Conservation (phyloP, 2,329 filamentous ascomycete species). For the Ilyonectria robusta region DNA sequence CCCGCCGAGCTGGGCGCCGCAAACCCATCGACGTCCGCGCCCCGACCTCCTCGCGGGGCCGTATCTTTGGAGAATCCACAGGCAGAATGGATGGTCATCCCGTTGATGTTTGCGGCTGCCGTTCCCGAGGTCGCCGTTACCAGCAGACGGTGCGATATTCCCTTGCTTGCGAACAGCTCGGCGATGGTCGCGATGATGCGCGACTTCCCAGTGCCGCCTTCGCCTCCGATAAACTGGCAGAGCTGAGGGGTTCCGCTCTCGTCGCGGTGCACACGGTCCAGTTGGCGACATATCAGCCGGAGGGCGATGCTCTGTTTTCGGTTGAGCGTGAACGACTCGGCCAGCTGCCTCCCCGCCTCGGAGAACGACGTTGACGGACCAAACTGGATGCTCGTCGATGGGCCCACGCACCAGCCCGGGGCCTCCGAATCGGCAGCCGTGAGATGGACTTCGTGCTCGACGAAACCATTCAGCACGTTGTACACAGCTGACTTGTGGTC, state of each 20-base stretch:
- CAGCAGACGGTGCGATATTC: conserved; percentile 7
- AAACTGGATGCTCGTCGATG: background rate
- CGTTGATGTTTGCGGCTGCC: conserved; percentile 19
- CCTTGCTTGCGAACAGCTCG: conserved; percentile 13
- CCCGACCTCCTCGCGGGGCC: background rate
- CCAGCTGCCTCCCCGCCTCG: conserved; percentile 10
- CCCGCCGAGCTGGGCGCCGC: conserved; percentile 43
- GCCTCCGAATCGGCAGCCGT: too few relatives aligned
- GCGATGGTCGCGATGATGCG: conserved; percentile 22
- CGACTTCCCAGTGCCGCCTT: conserved; percentile 30
- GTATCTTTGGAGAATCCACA: conserved; percentile 22
- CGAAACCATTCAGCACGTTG: too few relatives aligned
- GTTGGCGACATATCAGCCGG: conserved; percentile 24
- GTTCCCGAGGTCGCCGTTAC: conserved; percentile 27
- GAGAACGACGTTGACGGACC: conserved; percentile 21
- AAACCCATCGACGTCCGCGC: background rate
- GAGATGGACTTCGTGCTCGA: too few relatives aligned
- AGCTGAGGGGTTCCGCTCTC: conserved; percentile 19
- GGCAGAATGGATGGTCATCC: conserved; percentile 28
- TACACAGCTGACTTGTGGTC: too few relatives aligned
- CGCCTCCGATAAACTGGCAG: conserved; percentile 29
- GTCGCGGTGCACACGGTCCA: conserved; percentile 5
- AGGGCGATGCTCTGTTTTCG: conserved; percentile 17
- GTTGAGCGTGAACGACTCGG: conserved; percentile 11
- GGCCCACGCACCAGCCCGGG: background rate